phyloP scores from a whole-genome alignment of 768 basidiomycete genomes.

The Russula foetens region DNA sequence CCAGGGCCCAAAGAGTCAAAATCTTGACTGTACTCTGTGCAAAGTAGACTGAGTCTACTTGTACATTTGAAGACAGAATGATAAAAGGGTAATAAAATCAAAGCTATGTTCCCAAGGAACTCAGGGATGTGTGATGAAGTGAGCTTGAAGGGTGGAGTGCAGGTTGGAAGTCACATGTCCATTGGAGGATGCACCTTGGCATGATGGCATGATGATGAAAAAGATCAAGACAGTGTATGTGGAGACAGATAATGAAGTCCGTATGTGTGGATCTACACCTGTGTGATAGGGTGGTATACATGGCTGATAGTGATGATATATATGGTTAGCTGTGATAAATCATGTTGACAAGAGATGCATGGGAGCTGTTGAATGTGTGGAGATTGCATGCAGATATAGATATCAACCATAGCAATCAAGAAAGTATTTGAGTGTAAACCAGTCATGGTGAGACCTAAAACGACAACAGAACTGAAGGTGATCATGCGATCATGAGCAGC shows the following conservation, averaged over 20 bases:
- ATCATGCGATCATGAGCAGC: not conserved
- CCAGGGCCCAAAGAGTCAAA: too few species aligned
- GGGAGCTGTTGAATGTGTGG: not conserved
- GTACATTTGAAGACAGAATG: too few species aligned
- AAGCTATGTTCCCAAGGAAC: too few species aligned
- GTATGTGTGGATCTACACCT: constrained; percentile 7
- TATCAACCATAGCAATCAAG: not conserved
- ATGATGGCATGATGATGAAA: too few species aligned
- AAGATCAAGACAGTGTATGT: too few species aligned
- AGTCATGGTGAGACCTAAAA: not conserved
- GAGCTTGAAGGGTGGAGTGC: too few species aligned
- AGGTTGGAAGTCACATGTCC: too few species aligned
- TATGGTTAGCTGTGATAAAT: not conserved
- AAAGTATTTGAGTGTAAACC: not conserved
- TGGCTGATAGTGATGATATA: constrained; percentile 11
- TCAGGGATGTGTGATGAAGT: too few species aligned
- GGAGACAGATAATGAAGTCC: constrained; percentile 11
- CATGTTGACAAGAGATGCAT: constrained; percentile 2
- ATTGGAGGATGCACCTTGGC: too few species aligned
- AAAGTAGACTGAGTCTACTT: too few species aligned
- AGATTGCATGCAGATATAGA: not conserved
- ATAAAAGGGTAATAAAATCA: too few species aligned
- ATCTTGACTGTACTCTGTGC: too few species aligned
- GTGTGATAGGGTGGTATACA: constrained; percentile 8
- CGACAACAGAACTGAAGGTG: not conserved